Evolutionary conservation across 192 early-diverging fungal species (phyloP).

Genomic region (Spinellus fusiger): DNA sequence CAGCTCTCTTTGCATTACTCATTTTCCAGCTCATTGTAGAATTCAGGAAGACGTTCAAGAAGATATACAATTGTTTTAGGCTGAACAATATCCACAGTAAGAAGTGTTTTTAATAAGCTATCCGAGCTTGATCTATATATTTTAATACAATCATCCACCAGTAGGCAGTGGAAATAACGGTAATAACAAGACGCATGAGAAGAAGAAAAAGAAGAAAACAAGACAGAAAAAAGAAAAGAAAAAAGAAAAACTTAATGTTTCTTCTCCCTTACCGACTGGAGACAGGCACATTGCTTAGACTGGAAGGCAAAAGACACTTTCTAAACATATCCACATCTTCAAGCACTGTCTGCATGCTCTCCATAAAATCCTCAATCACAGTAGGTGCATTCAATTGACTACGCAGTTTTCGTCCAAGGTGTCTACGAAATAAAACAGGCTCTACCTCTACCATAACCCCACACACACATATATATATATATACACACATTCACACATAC

Average conservation of each 20-base stretch:
- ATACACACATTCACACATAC: too few species aligned
- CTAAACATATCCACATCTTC: constrained; percentile 9
- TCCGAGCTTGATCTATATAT: constrained; percentile 32
- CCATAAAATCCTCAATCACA: neutral
- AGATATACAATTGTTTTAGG: constrained; percentile 42
- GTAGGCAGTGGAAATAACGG: too few species aligned
- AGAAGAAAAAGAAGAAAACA: neutral
- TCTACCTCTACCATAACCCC: constrained; percentile 9
- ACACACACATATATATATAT: too few species aligned
- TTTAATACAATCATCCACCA: too few species aligned
- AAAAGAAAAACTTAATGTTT: neutral
- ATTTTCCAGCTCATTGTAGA: constrained; percentile 41
- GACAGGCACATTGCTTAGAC: neutral
- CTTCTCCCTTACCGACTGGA: neutral
- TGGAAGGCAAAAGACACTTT: constrained; percentile 15
- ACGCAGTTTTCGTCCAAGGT: neutral
- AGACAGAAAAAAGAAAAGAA: neutral
- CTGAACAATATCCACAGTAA: constrained; percentile 57
- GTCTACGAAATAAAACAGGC: constrained; percentile 10
- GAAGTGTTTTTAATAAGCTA: constrained; percentile 53
- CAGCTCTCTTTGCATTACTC: neutral
- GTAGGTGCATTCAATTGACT: neutral
- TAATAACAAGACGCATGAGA: neutral
- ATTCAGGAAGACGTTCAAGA: constrained; percentile 59
- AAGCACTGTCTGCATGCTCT: constrained; percentile 3